These are phyloP conservation scores for Talaromyces trachyspermus DNA, from an alignment of 495 filamentous ascomycete genomes.

Conservation along the genomic window DNA sequence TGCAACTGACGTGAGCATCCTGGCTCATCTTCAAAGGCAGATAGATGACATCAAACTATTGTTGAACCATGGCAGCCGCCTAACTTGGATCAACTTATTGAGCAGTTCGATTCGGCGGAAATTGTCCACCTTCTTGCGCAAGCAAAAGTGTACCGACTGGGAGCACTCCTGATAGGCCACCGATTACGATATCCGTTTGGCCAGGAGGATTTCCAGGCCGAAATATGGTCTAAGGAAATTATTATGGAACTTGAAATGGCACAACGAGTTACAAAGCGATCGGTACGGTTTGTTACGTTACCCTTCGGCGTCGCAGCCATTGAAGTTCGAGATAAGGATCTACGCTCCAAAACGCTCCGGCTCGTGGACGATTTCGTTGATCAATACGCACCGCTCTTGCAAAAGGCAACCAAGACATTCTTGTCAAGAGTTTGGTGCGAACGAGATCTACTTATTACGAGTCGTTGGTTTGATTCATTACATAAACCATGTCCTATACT, in stretches of 20 bases:
- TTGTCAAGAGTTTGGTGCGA: conserved; percentile 1
- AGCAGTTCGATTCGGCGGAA: conserved; percentile 15
- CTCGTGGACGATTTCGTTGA: conserved; percentile 2
- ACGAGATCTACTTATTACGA: not conserved
- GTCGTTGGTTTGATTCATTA: conserved; percentile 5
- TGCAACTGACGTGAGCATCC: not conserved
- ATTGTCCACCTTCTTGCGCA: conserved; percentile 24
- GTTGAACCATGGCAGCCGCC: conserved; percentile 21
- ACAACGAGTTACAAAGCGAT: not conserved
- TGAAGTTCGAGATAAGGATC: conserved; percentile 1
- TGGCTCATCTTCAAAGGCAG: conserved; percentile 9
- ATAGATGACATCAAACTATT: conserved; percentile 18
- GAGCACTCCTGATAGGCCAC: conserved; percentile 24
- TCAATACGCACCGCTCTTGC: not conserved
- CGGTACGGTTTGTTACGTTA: not conserved
- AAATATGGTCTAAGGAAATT: conserved; percentile 3
- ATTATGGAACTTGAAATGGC: conserved; percentile 1
- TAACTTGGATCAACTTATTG: conserved; percentile 8
- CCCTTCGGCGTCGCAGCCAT: not conserved
- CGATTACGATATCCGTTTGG: conserved; percentile 24
- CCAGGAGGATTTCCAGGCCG: not conserved
- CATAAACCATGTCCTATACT: conserved; percentile 6
- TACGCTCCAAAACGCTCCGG: conserved; percentile 2
- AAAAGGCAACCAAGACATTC: not conserved
- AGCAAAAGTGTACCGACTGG: conserved; percentile 25